Evolutionary conservation across 441 rosid genomes (phyloP).

Genomic region (Corymbia citriodora): DNA sequence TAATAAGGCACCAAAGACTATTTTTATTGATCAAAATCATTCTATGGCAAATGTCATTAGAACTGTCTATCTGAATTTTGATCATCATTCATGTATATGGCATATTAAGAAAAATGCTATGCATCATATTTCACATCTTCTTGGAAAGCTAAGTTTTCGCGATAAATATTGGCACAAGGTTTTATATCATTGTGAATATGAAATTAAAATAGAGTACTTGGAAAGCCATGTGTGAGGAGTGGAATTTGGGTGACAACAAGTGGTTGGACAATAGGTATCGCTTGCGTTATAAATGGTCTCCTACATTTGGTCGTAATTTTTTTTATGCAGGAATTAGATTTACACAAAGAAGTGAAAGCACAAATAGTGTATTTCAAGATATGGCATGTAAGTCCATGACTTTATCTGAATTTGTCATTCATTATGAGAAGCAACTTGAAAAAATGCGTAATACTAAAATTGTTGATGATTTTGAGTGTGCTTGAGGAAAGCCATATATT

Average conservation of each 20-base stretch:
- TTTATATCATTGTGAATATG: not conserved
- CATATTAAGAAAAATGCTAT: not conserved
- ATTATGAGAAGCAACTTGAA: not conserved
- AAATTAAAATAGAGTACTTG: not conserved
- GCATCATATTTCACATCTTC: not conserved
- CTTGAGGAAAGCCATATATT: not conserved
- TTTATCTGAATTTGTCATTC: not conserved
- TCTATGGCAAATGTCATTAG: fast-evolving
- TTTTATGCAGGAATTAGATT: fast-evolving
- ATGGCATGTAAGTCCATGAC: not conserved
- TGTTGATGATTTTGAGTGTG: not conserved
- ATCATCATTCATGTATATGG: not conserved
- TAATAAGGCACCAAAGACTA: fast-evolving
- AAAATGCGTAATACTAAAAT: not conserved
- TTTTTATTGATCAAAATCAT: no score
- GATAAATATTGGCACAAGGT: not conserved
- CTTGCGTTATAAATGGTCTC: not conserved
- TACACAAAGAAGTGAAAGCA: not conserved
- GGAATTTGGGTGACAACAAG: not conserved
- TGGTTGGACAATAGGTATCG: not conserved
- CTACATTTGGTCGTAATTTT: fast-evolving
- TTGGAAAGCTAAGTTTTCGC: fast-evolving
- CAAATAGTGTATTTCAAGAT: not conserved
- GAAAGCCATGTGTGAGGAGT: not conserved
- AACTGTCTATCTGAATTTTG: fast-evolving